Conservation (phyloP, 2,329 filamentous ascomycete genomes). For the Elsinoe necatrix region DNA sequence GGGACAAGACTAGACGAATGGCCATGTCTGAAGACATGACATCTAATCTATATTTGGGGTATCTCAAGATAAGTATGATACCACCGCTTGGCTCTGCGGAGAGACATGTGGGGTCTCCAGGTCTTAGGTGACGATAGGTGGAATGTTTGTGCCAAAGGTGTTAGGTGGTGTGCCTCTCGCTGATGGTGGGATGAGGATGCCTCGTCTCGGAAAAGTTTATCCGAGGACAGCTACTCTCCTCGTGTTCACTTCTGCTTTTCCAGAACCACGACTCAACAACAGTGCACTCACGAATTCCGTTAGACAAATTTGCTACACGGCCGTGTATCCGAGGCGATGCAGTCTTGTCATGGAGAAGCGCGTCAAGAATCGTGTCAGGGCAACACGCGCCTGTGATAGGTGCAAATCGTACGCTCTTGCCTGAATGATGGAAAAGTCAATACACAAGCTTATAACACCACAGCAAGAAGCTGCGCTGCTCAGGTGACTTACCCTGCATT, state of each 20-base stretch:
- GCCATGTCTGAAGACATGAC: neutral
- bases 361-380: constrained; percentile 6
- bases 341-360: neutral
- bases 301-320: neutral
- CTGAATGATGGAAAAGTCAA: neutral
- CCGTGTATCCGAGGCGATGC: neutral
- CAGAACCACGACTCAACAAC: neutral
- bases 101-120: neutral
- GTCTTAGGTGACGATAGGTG: neutral
- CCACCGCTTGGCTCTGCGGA: neutral
- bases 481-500: constrained; percentile 1
- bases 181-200: neutral
- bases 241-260: neutral
- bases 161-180: neutral
- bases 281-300: too few relatives aligned
- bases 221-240: neutral
- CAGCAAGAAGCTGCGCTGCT: constrained; percentile 9
- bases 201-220: neutral
- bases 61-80: neutral
- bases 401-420: constrained; percentile 10
- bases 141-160: too few relatives aligned
- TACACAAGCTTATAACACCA: neutral
- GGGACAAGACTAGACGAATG: too few relatives aligned
- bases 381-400: constrained; percentile 13
- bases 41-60: neutral